These are phyloP conservation scores for Podaxis mareebaensis DNA, from an alignment of 768 basidiomycete species.

Conservation along the genomic window DNA sequence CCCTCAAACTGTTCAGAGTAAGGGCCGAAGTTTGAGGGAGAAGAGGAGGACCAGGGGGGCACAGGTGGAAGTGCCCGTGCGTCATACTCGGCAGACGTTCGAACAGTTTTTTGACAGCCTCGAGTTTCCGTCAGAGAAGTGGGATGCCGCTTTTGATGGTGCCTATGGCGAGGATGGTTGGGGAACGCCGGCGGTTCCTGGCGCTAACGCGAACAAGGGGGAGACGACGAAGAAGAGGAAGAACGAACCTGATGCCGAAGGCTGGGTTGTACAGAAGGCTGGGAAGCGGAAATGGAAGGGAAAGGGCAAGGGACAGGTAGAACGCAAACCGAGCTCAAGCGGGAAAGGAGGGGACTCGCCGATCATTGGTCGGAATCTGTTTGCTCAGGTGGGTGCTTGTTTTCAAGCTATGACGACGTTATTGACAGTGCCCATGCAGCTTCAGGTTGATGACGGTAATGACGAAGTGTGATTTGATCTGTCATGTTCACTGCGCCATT, in stretches of 20 bases:
- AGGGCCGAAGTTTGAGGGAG: background rate
- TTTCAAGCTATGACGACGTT: background rate
- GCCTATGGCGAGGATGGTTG: conserved; percentile 6
- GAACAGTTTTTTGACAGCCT: conserved; percentile 13
- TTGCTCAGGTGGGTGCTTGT: conserved; percentile 10
- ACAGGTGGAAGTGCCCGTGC: background rate
- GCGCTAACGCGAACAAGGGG: background rate
- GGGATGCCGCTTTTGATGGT: background rate
- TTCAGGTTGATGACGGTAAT: conserved; percentile 7
- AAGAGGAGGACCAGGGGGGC: background rate
- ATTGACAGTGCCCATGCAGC: background rate
- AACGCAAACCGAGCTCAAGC: background rate
- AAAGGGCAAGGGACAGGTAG: background rate
- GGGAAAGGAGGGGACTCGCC: background rate
- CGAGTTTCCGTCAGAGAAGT: background rate
- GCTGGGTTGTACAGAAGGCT: conserved; percentile 7
- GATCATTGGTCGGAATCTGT: background rate
- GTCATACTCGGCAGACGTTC: background rate
- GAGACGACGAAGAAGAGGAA: background rate
- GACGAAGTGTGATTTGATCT: conserved; percentile 1
- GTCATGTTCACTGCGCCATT: background rate
- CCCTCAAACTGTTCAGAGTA: background rate
- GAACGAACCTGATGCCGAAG: background rate
- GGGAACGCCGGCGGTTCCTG: background rate
- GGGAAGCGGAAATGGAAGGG: background rate